These are phyloP conservation scores for Teunomyces pallodes DNA, from an alignment of 805 yeast species.

Conservation along the genomic window DNA sequence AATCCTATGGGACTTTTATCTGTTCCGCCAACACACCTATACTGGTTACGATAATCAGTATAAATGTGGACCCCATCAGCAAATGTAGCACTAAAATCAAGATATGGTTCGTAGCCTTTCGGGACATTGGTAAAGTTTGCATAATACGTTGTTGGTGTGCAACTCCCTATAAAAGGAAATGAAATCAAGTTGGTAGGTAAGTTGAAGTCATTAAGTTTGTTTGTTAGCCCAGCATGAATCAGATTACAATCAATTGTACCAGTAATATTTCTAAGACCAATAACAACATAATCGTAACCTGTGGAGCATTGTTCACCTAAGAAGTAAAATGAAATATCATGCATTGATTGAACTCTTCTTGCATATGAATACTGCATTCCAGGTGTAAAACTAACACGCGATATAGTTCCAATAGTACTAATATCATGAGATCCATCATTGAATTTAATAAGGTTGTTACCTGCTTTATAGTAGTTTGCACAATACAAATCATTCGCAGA, in stretches of 20 bases:
- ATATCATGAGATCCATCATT: constrained; percentile 14
- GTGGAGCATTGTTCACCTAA: too few relatives aligned
- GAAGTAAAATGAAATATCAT: constrained; percentile 4
- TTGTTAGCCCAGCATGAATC: constrained; percentile 18
- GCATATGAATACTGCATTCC: neutral
- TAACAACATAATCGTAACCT: too few relatives aligned
- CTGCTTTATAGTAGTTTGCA: constrained; percentile 8
- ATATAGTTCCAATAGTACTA: constrained; percentile 6
- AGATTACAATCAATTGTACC: constrained; percentile 17
- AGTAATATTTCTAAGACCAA: constrained; percentile 16
- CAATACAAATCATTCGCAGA: constrained; percentile 7
- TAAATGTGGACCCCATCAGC: neutral
- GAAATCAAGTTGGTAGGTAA: constrained; percentile 8
- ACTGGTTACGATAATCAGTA: neutral
- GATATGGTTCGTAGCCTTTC: constrained; percentile 24
- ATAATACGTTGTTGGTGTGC: neutral
- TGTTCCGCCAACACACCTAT: neutral
- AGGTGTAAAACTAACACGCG: too few relatives aligned
- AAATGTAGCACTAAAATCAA: neutral
- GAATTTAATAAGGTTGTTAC: constrained; percentile 15
- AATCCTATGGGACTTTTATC: neutral
- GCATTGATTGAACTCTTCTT: neutral
- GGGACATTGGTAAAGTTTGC: constrained; percentile 19
- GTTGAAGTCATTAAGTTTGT: constrained; percentile 21
- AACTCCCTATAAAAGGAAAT: constrained; percentile 5